Evolutionary conservation across 2,329 filamentous ascomycete genomes (phyloP), one percentile per base, ranked within the genome.

Genomic region (Sclerotinia subarctica): DNA sequence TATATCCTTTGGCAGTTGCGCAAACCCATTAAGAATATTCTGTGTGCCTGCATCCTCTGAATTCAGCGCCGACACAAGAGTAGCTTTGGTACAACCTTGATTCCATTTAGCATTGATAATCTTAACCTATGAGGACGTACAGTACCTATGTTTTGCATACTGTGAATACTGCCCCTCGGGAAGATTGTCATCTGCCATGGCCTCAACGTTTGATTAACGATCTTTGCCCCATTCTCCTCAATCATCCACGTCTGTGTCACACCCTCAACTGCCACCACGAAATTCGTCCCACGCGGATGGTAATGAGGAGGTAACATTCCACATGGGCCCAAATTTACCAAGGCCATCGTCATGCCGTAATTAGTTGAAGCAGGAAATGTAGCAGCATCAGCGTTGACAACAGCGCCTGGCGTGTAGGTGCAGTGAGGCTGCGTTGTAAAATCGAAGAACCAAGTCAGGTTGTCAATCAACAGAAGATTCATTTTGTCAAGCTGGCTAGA

Each of bases 181-280:
- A 85, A 85, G 26, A 85, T 78, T 0, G 83, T 85, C 77, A 83
- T 81, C 69, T 81, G 78, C 24, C 81, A 80, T 1, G 81, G 78
- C 4, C 75, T 78, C 49, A 85, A 76, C 1, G 76, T 78, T 21
- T 79, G 77, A 44, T 72, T 78, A 5, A 84, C 77, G 1, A 79
- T 76, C 11, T 76, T 76, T 0, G 81, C 82, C 3, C 82, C 83
- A 68, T 85, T 85, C 74, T 85, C 83, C 65, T 80, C 78, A 54
- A 81, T 79, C 82, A 85, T 85, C 73, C 79, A 85, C 13, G 82
- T 85, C 53, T 80, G 80, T 7, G 81, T 84, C 51, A 79, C 82
- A n/a, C 83, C 83, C 24, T 76, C 74, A 26, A 83, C 76, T 0
- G 80, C 79, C 7, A 84, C 79, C 17, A 85, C 83, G 49, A 80